phyloP scores from a whole-genome alignment of 2,329 filamentous ascomycete genomes.

The Ophiocordyceps sinensis region DNA sequence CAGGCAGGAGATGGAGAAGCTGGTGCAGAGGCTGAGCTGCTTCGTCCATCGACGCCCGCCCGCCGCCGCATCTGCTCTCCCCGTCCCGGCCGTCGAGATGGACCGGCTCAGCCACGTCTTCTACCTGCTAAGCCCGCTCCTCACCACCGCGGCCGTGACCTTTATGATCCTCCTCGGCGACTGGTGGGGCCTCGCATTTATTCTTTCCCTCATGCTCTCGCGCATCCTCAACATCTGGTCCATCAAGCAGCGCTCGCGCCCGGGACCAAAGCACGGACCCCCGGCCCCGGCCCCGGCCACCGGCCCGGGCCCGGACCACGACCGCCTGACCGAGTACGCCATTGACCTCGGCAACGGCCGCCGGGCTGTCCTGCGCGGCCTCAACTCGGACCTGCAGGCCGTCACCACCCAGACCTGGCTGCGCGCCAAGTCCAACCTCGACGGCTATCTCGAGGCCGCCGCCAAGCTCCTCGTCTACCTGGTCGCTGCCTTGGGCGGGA shows the following conservation, averaged over 20 bases:
- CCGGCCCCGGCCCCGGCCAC: not conserved
- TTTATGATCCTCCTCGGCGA: conserved; percentile 33
- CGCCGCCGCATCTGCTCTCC: not conserved
- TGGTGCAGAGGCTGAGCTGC: conserved; percentile 7
- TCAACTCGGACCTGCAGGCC: conserved; percentile 41
- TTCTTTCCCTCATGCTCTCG: conserved; percentile 35
- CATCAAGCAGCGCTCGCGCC: conserved; percentile 33
- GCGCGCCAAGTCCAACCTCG: conserved; percentile 30
- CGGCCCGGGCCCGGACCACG: not conserved
- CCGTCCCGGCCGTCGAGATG: conserved; percentile 11
- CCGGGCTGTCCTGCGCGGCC: conserved; percentile 37
- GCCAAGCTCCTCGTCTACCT: conserved; percentile 45
- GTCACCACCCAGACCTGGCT: conserved; percentile 45
- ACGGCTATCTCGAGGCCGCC: conserved; percentile 35
- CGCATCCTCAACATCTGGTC: conserved; percentile 41
- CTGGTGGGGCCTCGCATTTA: conserved; percentile 34
- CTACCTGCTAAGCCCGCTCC: conserved; percentile 30
- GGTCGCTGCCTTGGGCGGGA: conserved; percentile 38
- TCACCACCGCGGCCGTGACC: conserved; percentile 28
- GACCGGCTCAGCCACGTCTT: conserved; percentile 33
- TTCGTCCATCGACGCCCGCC: not conserved
- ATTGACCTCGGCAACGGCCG: conserved; percentile 37
- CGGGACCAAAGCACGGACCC: not conserved
- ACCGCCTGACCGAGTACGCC: conserved; percentile 26
- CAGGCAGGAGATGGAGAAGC: conserved; percentile 4